Evolutionary conservation across 345 rosid genomes (phyloP).

Genomic region (Populus pruinosa): DNA sequence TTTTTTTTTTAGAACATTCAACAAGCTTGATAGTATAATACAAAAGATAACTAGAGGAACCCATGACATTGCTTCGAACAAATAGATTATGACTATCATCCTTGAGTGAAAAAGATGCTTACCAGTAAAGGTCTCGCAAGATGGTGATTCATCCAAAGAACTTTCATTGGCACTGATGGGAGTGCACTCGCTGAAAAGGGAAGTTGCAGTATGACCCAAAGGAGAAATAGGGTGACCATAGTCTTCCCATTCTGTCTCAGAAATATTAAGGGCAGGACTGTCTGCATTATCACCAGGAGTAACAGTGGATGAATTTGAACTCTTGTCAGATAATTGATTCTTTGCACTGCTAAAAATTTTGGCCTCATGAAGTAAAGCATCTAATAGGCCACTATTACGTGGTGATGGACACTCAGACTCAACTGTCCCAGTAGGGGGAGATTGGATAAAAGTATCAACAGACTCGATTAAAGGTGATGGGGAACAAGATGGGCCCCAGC

Average conservation of each 20-base stretch:
- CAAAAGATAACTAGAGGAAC: not conserved
- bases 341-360: constrained; percentile 61
- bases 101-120: constrained; percentile 23
- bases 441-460: constrained; percentile 73
- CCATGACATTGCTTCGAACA: constrained; percentile 3
- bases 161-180: constrained; percentile 54
- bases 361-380: constrained; percentile 82
- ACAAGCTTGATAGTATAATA: not conserved
- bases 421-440: constrained; percentile 55
- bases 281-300: constrained; percentile 54
- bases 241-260: constrained; percentile 61
- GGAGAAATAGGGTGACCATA: constrained; percentile 57
- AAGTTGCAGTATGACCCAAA: constrained; percentile 56
- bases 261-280: constrained; percentile 42
- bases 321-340: constrained; percentile 62
- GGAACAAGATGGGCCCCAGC: constrained; percentile 64
- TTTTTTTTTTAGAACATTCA: not conserved
- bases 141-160: constrained; percentile 58
- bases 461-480: constrained; percentile 66
- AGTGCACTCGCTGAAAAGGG: constrained; percentile 50
- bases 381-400: constrained; percentile 80
- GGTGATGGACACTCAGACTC: constrained; percentile 61
- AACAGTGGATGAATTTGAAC: constrained; percentile 54
- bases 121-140: constrained; percentile 42
- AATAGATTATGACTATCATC: not conserved